Evolutionary conservation across 495 filamentous ascomycete species (phyloP).

Genomic region (Rostrohypoxylon terebratum): DNA sequence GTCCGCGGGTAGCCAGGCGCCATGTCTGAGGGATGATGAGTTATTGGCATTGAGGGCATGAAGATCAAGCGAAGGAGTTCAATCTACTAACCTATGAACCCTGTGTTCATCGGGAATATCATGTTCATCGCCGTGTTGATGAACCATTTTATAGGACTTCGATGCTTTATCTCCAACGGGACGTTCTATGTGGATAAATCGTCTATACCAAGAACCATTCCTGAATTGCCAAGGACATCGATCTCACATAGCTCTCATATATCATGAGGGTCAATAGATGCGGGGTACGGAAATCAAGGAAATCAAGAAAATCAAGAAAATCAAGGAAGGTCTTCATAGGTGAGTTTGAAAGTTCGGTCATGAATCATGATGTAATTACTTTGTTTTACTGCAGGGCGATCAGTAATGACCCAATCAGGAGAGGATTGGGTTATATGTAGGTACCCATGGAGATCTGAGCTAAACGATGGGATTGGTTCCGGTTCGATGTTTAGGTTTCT

Average conservation of each 20-base stretch:
- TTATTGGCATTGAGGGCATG: neutral
- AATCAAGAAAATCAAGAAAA: neutral
- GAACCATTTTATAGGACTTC: slow-evolving; percentile 48
- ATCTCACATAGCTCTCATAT: slow-evolving; percentile 32
- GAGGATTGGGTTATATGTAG: slow-evolving; percentile 25
- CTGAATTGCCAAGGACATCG: slow-evolving; percentile 38
- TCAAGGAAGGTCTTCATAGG: neutral
- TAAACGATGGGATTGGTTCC: slow-evolving; percentile 12
- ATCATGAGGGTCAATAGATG: slow-evolving; percentile 15
- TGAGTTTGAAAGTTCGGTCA: slow-evolving; percentile 29
- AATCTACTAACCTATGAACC: slow-evolving; percentile 51
- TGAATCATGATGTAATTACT: slow-evolving; percentile 46
- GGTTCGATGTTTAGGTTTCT: slow-evolving; percentile 24
- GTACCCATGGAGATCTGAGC: slow-evolving; percentile 9
- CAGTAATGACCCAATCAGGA: slow-evolving; percentile 31
- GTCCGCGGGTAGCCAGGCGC: slow-evolving; percentile 66
- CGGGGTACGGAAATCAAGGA: slow-evolving; percentile 9
- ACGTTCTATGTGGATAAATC: slow-evolving; percentile 12
- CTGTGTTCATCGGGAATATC: slow-evolving; percentile 58
- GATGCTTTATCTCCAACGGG: slow-evolving; percentile 12
- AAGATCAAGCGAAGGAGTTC: neutral
- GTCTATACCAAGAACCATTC: slow-evolving; percentile 24
- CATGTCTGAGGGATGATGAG: slow-evolving; percentile 52
- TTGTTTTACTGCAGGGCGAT: slow-evolving; percentile 29
- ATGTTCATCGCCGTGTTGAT: slow-evolving; percentile 58